A percentile compares a stretch with the other conserved stretches of the same genome.
Evolutionary conservation across 2,329 filamentous ascomycete genomes (phyloP).

Genomic region (Neofusicoccum sp.): DNA sequence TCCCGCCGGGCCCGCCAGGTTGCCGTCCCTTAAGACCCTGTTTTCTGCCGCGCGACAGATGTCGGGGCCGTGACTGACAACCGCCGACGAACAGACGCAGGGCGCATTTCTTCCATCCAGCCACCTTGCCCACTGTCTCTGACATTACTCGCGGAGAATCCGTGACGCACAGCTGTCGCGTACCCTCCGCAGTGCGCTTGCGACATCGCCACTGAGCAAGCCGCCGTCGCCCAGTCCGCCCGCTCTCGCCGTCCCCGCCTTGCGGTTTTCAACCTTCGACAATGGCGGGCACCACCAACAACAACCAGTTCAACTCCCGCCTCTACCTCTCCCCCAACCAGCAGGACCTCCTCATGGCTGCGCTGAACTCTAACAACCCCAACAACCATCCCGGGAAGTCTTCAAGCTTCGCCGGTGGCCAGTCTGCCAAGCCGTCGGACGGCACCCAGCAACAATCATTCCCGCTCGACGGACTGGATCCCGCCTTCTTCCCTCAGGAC

Average conservation of each 20-base stretch:
- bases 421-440: constrained; percentile 23
- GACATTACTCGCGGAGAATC: not conserved
- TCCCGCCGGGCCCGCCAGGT: not conserved
- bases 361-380: constrained; percentile 45
- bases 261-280: constrained; percentile 17
- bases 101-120: constrained; percentile 4
- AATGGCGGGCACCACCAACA: constrained; percentile 39
- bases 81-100: not conserved
- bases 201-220: not conserved
- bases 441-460: constrained; percentile 32
- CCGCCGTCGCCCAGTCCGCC: not conserved
- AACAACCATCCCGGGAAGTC: constrained; percentile 27
- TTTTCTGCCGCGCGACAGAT: not conserved
- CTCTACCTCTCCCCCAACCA: constrained; percentile 48
- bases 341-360: constrained; percentile 49
- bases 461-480: constrained; percentile 33
- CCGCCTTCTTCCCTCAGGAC: constrained; percentile 39
- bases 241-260: not conserved
- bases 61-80: not conserved
- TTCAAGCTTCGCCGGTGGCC: constrained; percentile 27
- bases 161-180: not conserved
- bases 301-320: constrained; percentile 40
- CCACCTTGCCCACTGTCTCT: not conserved
- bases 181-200: not conserved
- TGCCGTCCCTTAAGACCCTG: not conserved